Percentiles rank a stretch among this genome's conserved stretches.
Conservation (phyloP, 1,139 yeast genomes). For the Saccharomyces pastorianus region DNA sequence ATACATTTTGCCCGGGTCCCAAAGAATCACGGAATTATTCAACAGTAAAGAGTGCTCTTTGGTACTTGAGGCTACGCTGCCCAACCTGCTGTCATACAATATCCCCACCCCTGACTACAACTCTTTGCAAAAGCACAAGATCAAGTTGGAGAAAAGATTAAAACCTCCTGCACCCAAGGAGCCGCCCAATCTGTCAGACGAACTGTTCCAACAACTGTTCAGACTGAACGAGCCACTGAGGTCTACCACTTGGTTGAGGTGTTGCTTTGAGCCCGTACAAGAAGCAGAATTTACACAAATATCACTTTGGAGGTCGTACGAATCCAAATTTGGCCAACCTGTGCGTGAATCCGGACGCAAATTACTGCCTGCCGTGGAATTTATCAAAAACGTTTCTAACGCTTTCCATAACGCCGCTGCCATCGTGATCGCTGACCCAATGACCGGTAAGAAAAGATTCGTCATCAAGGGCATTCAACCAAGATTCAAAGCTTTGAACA, state of each 20-base stretch:
- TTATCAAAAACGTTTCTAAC: constrained; percentile 86
- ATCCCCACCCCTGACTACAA: constrained; percentile 33
- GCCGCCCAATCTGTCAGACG: constrained; percentile 52
- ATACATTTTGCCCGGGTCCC: constrained; percentile 45
- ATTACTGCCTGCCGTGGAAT: constrained; percentile 89
- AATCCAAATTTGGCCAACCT: constrained; percentile 61
- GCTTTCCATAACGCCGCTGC: constrained; percentile 92
- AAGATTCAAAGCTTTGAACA: constrained; percentile 42
- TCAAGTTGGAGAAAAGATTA: constrained; percentile 38
- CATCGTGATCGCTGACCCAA: constrained; percentile 64
- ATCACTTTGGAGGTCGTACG: constrained; percentile 92
- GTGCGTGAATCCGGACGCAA: constrained; percentile 43
- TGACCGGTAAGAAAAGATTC: constrained; percentile 63
- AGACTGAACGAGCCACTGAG: constrained; percentile 76
- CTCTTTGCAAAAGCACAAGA: constrained; percentile 35
- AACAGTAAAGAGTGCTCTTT: constrained; percentile 38
- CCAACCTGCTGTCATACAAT: constrained; percentile 52
- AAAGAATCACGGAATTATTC: constrained; percentile 34
- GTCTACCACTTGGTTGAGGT: constrained; percentile 91
- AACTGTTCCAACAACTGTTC: constrained; percentile 52
- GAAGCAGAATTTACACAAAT: constrained; percentile 91
- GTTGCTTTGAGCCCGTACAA: constrained; percentile 72
- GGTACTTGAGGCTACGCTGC: constrained; percentile 49
- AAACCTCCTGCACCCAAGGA: constrained; percentile 45
- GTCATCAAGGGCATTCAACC: constrained; percentile 87